Evolutionary conservation across 805 yeast species (phyloP).

Genomic region (Candida verbasci): DNA sequence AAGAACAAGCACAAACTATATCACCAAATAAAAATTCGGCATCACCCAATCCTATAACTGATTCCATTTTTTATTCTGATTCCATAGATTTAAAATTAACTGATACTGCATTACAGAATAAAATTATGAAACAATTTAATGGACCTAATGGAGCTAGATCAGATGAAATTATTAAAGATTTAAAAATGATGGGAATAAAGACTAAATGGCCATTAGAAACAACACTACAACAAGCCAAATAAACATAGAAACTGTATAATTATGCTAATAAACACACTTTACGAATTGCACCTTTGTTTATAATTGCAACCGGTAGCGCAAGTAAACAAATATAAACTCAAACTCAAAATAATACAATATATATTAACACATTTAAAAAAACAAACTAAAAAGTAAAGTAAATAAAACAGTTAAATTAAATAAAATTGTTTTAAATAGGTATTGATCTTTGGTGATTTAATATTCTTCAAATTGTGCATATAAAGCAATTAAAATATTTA

Average conservation of each 20-base stretch:
- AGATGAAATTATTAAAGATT: constrained; percentile 32
- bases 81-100: constrained; percentile 19
- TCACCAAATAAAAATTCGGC: neutral
- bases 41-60: constrained; percentile 2
- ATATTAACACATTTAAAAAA: constrained; percentile 5
- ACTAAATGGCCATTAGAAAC: constrained; percentile 36
- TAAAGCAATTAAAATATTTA: constrained; percentile 44
- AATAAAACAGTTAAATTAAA: too few species aligned
- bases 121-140: constrained; percentile 38
- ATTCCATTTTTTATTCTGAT: neutral
- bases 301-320: too few species aligned
- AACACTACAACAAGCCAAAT: neutral
- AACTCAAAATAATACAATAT: constrained; percentile 8
- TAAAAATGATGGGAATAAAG: constrained; percentile 31
- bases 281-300: too few species aligned
- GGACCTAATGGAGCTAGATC: constrained; percentile 34
- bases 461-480: constrained; percentile 49
- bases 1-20: neutral
- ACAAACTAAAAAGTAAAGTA: too few species aligned
- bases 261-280: too few species aligned
- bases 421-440: too few species aligned
- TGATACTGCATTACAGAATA: constrained; percentile 36
- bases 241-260: too few species aligned
- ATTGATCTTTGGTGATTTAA: too few species aligned
- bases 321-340: too few species aligned